Evolutionary conservation across 352 stramenopile genomes (phyloP).

Genomic region (Aphanomyces astaci): DNA sequence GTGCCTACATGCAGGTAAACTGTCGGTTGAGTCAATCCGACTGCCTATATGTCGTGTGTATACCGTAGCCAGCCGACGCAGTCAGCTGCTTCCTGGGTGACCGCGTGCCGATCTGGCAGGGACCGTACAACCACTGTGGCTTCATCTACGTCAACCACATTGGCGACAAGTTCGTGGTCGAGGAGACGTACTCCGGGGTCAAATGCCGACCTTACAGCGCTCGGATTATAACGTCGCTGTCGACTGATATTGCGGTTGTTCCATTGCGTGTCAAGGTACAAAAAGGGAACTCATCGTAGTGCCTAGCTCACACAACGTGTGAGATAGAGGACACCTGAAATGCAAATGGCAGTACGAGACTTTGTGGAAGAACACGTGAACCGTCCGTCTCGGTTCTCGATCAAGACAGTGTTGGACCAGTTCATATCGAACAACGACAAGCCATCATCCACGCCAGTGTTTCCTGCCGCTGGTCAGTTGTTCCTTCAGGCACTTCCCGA

Average conservation of each 20-base stretch:
- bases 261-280: constrained; percentile 47
- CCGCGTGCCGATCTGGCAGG: constrained; percentile 32
- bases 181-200: constrained; percentile 72
- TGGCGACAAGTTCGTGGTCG: constrained; percentile 74
- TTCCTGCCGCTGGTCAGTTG: constrained; percentile 9
- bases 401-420: constrained; percentile 36
- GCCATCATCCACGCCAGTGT: not conserved
- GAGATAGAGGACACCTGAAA: constrained; percentile 43
- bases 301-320: not conserved
- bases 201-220: constrained; percentile 72
- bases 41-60: not conserved
- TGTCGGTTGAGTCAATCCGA: not conserved
- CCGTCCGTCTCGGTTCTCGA: constrained; percentile 51
- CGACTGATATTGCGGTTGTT: constrained; percentile 69
- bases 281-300: not conserved
- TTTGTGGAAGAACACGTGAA: constrained; percentile 52
- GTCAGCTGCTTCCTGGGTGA: constrained; percentile 11
- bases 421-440: not conserved
- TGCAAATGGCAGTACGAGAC: constrained; percentile 44
- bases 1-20: constrained; percentile 47
- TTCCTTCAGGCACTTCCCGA: too few relatives aligned
- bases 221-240: constrained; percentile 60
- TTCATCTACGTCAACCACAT: constrained; percentile 76
- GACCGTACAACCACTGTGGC: constrained; percentile 72
- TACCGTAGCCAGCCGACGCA: constrained; percentile 13